Evolutionary conservation across 441 rosid species (phyloP), one percentile per base, ranked within the genome.

Genomic region (Erodium trifolium): DNA sequence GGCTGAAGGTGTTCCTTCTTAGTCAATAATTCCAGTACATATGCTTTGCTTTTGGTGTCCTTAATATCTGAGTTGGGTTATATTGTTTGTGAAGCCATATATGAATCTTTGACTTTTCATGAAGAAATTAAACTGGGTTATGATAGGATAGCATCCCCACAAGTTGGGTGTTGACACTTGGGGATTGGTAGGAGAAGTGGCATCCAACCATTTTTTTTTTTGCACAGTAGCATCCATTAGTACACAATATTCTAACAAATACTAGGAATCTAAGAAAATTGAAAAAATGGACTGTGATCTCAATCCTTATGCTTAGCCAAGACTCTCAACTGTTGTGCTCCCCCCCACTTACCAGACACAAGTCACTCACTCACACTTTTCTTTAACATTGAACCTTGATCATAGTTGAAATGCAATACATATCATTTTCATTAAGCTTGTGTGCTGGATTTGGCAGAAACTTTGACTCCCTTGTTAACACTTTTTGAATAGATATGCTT

Each of bases 151-250:
- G 2, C 9, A 53, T 53, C 60, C 60, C 60, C 60, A 53, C 60
- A 53, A 53, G 60, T 53, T n/a, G 60, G 60, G 60, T 53, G 7
- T 53, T 60, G 65, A 60, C 29, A 27, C 65, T 43, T 43, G 57
- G 9, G 14, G 43, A 2, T 37, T 35, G 34, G 12, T 0, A 17
- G 51, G 65, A 68, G 65, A 55, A 11, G 65, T 68, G 65, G 65
- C 65, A 18, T 68, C 75, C 68, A 12, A 34, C 47, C 64, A 45
- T 39, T 63, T 27, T 1, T 17, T 14, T 12, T 53, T 5, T 53
- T 53, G 19, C 19, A 53, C 19, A 53, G 60, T 53, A 53, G 19
- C 57, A 53, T 14, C 19, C 60, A 53, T 53, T 53, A 53, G 5
- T 12, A 47, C 19, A 53, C 19, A 53, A 14, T 53, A 53, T 53